phyloP scores from a whole-genome alignment of 2,329 filamentous ascomycete species.

The Fonsecaea erecta region DNA sequence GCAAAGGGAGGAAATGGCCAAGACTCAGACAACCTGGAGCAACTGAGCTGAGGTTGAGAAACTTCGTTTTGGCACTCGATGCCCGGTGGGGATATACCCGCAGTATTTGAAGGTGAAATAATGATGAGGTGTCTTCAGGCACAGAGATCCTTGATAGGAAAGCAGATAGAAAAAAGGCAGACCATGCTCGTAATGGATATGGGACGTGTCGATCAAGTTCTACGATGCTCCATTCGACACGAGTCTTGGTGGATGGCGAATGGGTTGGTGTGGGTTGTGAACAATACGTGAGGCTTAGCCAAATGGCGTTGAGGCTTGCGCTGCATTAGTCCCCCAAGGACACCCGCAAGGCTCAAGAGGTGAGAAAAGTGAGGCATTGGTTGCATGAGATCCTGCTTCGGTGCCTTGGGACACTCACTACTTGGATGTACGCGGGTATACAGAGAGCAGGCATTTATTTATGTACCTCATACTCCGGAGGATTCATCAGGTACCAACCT shows the following conservation, averaged over 20 bases:
- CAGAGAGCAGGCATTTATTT: too few species aligned
- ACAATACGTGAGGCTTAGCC: neutral
- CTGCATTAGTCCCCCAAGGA: neutral
- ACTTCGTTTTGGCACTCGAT: neutral
- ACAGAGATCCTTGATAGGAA: constrained; percentile 2
- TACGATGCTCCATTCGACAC: neutral
- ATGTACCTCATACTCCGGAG: too few species aligned
- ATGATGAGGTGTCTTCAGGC: constrained; percentile 15
- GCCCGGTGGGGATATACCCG: neutral
- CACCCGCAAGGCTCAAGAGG: neutral
- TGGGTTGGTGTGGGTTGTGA: neutral
- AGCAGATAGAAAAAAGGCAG: constrained; percentile 7
- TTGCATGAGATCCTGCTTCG: neutral
- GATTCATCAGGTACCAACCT: neutral
- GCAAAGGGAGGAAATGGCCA: neutral
- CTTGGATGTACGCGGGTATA: neutral
- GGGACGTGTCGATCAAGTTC: constrained; percentile 16
- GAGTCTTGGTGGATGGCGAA: too few species aligned
- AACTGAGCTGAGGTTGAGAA: neutral
- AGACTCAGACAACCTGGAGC: neutral
- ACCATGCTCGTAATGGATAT: constrained; percentile 10
- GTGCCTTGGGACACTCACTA: neutral
- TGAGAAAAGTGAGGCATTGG: neutral
- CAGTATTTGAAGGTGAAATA: constrained; percentile 6
- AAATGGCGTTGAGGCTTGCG: neutral